Evolutionary conservation across 495 filamentous ascomycete species (phyloP).

Genomic region (Thermothielavioides terrestris): DNA sequence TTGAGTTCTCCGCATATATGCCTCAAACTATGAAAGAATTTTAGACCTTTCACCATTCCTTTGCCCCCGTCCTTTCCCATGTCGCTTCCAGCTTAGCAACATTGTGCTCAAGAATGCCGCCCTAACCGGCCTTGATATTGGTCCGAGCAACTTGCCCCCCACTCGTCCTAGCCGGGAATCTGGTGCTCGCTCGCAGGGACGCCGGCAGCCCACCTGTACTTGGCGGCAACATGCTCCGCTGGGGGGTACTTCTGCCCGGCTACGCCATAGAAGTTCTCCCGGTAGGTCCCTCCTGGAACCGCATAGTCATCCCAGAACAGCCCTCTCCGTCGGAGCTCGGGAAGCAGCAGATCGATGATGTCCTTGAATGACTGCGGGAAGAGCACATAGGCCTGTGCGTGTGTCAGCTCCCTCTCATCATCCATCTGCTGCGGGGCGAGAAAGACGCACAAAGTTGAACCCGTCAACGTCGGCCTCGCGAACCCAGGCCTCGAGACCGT

Average conservation of each 20-base stretch:
- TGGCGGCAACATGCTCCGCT: slow-evolving; percentile 27
- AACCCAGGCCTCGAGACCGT: slow-evolving; percentile 54
- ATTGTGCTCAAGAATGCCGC: too few species aligned
- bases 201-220: slow-evolving; percentile 30
- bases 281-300: slow-evolving; percentile 40
- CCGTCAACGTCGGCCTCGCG: slow-evolving; percentile 55
- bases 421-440: too few species aligned
- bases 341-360: slow-evolving; percentile 37
- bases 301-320: slow-evolving; percentile 28
- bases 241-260: slow-evolving; percentile 24
- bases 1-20: too few species aligned
- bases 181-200: slow-evolving; percentile 23
- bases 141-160: too few species aligned
- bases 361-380: slow-evolving; percentile 40
- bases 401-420: too few species aligned
- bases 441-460: slow-evolving; percentile 54
- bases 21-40: too few species aligned
- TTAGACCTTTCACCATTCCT: too few species aligned
- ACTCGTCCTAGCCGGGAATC: slow-evolving; percentile 27
- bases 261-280: slow-evolving; percentile 42
- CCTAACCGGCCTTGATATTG: too few species aligned
- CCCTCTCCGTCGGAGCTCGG: slow-evolving; percentile 33
- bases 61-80: too few species aligned
- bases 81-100: too few species aligned
- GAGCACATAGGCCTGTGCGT: slow-evolving; percentile 35